phyloP scores from a whole-genome alignment of 176 grass and related monocot species.

The Guadua angustifolia region DNA sequence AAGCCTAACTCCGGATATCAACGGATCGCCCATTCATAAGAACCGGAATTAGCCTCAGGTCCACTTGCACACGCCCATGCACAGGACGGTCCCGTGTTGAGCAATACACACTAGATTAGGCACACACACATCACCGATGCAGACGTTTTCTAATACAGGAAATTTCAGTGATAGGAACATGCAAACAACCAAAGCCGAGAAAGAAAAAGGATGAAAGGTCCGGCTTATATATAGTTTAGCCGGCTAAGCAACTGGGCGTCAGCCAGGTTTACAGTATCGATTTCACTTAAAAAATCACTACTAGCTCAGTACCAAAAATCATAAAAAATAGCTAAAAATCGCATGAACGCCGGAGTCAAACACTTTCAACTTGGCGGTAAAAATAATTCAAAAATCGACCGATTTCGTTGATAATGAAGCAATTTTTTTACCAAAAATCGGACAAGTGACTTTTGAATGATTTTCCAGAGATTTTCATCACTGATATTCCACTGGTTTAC shows the following conservation, averaged over 20 bases:
- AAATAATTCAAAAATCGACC: no score
- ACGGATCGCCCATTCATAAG: neutral
- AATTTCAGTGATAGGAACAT: slow-evolving; percentile 36
- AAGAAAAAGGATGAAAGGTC: slow-evolving; percentile 25
- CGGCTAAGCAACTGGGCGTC: slow-evolving; percentile 32
- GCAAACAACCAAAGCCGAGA: slow-evolving; percentile 42
- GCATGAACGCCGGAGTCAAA: no score
- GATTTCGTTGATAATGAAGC: no score
- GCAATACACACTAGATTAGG: slow-evolving; percentile 37
- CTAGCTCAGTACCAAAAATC: no score
- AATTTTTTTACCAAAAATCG: no score
- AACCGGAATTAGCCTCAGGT: neutral
- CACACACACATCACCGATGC: slow-evolving; percentile 30
- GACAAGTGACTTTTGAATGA: no score
- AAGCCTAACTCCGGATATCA: slow-evolving; percentile 11
- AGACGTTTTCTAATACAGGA: slow-evolving; percentile 20
- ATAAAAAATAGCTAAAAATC: no score
- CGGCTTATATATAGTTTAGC: neutral
- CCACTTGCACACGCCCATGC: slow-evolving; percentile 27
- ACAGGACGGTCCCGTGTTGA: slow-evolving; percentile 25
- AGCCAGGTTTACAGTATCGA: no score
- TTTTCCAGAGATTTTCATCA: no score
- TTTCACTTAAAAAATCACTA: no score
- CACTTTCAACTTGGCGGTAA: no score
- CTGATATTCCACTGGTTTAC: no score